These are phyloP conservation scores for Catharanthus roseus DNA, from an alignment of 257 asterid species.

Conservation along the genomic window DNA sequence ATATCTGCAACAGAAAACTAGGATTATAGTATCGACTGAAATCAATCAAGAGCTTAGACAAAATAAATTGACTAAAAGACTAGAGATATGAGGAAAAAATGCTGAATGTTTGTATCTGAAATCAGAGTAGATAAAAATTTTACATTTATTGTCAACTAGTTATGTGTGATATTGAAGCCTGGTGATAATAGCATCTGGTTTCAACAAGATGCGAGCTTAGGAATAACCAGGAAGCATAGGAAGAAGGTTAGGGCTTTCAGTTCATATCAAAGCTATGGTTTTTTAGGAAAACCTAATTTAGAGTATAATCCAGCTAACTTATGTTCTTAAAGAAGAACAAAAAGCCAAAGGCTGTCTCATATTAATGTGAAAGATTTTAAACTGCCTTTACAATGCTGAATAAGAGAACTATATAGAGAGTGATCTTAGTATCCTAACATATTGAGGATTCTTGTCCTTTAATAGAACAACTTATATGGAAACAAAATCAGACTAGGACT, in stretches of 20 bases:
- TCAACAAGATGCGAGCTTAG: background rate
- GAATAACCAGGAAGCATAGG: background rate
- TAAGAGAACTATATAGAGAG: no score
- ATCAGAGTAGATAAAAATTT: background rate
- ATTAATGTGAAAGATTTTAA: no score
- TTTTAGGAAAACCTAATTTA: no score
- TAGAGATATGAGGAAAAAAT: background rate
- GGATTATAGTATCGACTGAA: background rate
- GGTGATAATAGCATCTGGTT: background rate
- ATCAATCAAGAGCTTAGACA: background rate
- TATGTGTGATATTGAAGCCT: background rate
- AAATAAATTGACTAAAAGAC: background rate
- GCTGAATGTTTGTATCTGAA: slow-evolving; percentile 14
- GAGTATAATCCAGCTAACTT: no score
- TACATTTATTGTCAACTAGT: background rate
- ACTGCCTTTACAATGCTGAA: background rate
- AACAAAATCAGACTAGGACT: no score
- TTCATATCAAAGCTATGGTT: no score
- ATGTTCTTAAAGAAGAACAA: no score
- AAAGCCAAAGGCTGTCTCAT: slow-evolving; percentile 26
- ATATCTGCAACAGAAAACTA: background rate
- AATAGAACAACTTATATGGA: no score
- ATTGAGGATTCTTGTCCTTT: no score
- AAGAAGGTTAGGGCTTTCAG: no score
- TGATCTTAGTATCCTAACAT: no score